These are phyloP conservation scores for Oemleria cerasiformis DNA, from an alignment of 306 rosid genomes.

Conservation along the genomic window DNA sequence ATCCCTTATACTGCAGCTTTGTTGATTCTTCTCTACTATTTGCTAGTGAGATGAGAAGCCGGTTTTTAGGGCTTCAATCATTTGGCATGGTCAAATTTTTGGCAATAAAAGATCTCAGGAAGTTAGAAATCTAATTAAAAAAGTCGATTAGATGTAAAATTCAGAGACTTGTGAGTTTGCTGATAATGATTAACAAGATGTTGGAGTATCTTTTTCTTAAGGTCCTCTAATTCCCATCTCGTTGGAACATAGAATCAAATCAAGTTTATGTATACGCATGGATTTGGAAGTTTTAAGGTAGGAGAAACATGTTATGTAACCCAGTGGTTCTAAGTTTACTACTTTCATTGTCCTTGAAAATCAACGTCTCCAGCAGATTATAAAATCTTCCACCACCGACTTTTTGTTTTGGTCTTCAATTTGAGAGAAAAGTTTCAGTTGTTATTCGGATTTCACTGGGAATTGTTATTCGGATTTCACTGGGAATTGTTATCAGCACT, in stretches of 20 bases:
- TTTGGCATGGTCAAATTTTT: neutral
- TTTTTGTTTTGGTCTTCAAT: neutral
- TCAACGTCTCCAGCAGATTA: neutral
- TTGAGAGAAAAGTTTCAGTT: neutral
- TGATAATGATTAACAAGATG: too few species aligned
- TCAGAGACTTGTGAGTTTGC: too few species aligned
- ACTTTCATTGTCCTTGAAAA: neutral
- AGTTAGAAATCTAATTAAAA: too few species aligned
- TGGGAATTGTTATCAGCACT: too few species aligned
- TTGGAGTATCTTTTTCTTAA: neutral
- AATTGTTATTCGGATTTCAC: too few species aligned
- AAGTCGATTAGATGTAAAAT: neutral
- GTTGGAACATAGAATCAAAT: neutral
- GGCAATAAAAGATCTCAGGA: neutral
- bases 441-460: neutral
- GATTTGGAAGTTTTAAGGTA: neutral
- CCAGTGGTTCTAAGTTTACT: neutral
- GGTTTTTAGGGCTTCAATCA: neutral
- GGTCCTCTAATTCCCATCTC: neutral
- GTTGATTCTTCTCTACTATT: neutral
- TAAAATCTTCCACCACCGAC: neutral
- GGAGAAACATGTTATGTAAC: neutral
- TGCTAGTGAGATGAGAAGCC: neutral
- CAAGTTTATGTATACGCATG: neutral
- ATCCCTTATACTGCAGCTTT: neutral